Base-by-base conservation (phyloP, 805 yeast species). In the Blastobotrys chiropterorum region DNA sequence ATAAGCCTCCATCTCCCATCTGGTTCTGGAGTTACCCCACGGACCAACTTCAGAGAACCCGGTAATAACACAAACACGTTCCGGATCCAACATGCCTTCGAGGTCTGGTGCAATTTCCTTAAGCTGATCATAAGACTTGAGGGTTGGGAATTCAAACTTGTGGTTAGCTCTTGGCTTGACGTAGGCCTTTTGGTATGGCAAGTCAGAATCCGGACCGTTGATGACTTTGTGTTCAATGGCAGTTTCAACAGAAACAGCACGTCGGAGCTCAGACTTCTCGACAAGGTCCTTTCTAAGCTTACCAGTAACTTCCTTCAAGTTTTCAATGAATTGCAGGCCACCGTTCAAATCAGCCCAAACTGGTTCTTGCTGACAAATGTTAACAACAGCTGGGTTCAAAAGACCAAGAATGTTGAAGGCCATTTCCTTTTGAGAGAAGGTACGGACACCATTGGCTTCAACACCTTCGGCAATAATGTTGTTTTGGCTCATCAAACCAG, bases 1-100 rank as follows among this genome's bases (percentile, higher is more conserved):
- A 55, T 70, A 61, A 45, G 97, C 88, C 75, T 94, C 99, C 96
- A 94, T 94, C 73, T 94, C 98, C 99, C 99, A 94, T 79, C 99
- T 83, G 52, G 99, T 94, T 80, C 98, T 86, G 39, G 99, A 74
- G 70, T 90, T 90, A 81, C 99, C 99, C 96, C 97, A 95, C 65
- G 99, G 99, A 67, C 97, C 95, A 62, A 94, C 98, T 75, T 94
- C 99, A 58, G 97, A 77, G 76, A 92, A 94, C 73, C 99, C 99
- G 46, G 99, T 92, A 55, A 94, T 92, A 58, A 94, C 99, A 60
- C 92, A 80, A 54, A 90, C 94, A 60, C 82, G 81, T 68, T 90
- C 97, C 67, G 92, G 82, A 68, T 94, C 97, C 61, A 94, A 76
- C 78, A 94, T 76, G 54, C 96, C 97, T 69, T 86, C 90, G 64